Base-by-base conservation (phyloP, 768 basidiomycete species). In the Lyophyllum semitale region DNA sequence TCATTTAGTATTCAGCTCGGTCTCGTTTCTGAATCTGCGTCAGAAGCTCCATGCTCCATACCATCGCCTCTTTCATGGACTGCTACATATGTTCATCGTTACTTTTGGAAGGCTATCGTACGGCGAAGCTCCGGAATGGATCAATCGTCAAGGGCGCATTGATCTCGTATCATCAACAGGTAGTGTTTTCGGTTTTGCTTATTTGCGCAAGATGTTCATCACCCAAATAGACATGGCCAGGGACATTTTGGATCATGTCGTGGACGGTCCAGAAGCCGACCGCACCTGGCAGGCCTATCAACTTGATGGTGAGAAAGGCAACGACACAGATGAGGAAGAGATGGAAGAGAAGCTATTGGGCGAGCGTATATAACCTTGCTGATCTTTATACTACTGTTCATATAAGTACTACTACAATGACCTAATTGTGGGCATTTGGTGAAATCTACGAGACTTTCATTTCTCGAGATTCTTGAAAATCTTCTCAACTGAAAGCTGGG, bases 101-200 rank as follows among this genome's bases (percentile, higher is more conserved):
- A 82, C 85, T 0, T 81, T 94, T 51, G 88, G 91, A 35, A 79
- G 91, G 57, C 71, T 94, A 44, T 84, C 86, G 53, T 92, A 83
- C 55, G 84, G 87, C 6, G 85, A 84, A 43, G 73, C 81, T 11
- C 87, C 87, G 15, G 76, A 81, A 41, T 89, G 86, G 84, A 66
- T 88, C 29, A 70, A 76, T 22, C 52, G 55, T 15, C 66, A 73
- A 44, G 65, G 70, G 15, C 75, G 71, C 52, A 63, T 66, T 20
- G 77, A 79, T 42, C 62, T 85, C 38, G 76, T 75, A 58, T 64
- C 69, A 25, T 69, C 83, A 30, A 71, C 74, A 60, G 84, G 88
- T 84, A 65, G 46, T 77, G n/a, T 64, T 18, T 17, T 13, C 25
- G 25, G 32, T 40, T 25, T 58, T 20, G 26, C 51, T 22, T 26